Evolutionary conservation across 2,329 filamentous ascomycete genomes (phyloP).

Genomic region (Trichoderma sp.): DNA sequence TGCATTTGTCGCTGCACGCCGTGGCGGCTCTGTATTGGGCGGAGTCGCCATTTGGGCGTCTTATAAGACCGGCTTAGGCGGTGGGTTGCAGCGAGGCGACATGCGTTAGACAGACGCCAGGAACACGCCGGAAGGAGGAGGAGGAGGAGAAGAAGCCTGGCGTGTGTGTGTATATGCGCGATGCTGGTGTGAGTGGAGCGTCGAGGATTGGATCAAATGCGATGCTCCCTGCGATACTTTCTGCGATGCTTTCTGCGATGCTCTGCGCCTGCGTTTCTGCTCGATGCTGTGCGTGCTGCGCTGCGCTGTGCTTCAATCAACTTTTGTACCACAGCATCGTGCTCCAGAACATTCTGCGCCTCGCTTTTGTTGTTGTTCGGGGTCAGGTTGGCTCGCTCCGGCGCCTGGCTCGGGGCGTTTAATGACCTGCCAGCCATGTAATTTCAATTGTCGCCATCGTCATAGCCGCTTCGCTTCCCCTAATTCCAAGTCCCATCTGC

Average conservation of each 20-base stretch:
- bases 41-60: slow-evolving; percentile 29
- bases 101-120: background rate
- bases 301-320: background rate
- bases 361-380: background rate
- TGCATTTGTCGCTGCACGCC: slow-evolving; percentile 30
- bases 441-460: slow-evolving; percentile 16
- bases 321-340: background rate
- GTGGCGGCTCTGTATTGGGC: slow-evolving; percentile 30
- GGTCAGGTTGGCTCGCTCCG: background rate
- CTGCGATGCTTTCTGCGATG: background rate
- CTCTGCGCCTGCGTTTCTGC: background rate
- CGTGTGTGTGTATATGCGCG: background rate
- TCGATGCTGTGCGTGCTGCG: background rate
- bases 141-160: too few relatives aligned
- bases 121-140: slow-evolving; percentile 10
- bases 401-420: slow-evolving; percentile 5
- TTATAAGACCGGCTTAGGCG: slow-evolving; percentile 3
- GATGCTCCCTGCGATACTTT: too few relatives aligned
- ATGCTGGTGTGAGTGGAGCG: background rate
- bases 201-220: background rate
- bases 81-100: slow-evolving; percentile 13
- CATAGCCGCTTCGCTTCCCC: slow-evolving; percentile 18
- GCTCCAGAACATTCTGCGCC: too few relatives aligned
- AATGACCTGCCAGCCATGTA: slow-evolving; percentile 11
- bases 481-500: slow-evolving; percentile 9